Conservation (phyloP, 495 filamentous ascomycete genomes). For the Xylaria venustula region DNA sequence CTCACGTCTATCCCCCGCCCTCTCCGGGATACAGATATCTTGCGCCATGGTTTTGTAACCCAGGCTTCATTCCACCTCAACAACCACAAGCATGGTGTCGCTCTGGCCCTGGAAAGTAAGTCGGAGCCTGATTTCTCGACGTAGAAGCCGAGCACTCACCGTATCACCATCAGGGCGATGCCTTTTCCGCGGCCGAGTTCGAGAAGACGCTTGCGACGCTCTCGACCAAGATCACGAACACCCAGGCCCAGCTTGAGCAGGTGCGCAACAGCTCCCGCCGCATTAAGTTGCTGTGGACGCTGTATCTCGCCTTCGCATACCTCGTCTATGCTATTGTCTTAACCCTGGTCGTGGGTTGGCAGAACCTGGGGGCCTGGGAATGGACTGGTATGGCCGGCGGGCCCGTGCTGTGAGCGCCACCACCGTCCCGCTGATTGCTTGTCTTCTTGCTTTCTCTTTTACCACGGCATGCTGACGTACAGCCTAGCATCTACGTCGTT, state of each 20-base stretch:
- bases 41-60: slow-evolving; percentile 22
- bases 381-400: slow-evolving; percentile 75
- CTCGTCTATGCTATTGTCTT: slow-evolving; percentile 79
- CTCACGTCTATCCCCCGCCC: not conserved
- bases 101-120: slow-evolving; percentile 79
- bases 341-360: slow-evolving; percentile 80
- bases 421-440: too few relatives aligned
- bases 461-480: slow-evolving; percentile 26
- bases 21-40: not conserved
- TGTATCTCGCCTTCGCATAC: slow-evolving; percentile 88
- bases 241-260: slow-evolving; percentile 67
- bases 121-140: not conserved
- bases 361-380: slow-evolving; percentile 70
- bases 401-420: slow-evolving; percentile 67
- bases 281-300: slow-evolving; percentile 80
- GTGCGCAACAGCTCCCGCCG: slow-evolving; percentile 70
- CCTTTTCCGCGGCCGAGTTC: slow-evolving; percentile 85
- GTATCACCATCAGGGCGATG: slow-evolving; percentile 58
- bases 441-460: not conserved
- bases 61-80: slow-evolving; percentile 13
- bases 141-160: not conserved
- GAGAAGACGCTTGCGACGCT: slow-evolving; percentile 84
- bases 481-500: slow-evolving; percentile 64
- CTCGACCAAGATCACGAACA: slow-evolving; percentile 72
- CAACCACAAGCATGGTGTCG: slow-evolving; percentile 62